Base-by-base conservation (phyloP, 352 stramenopile genomes). In the Globisporangium nagaii region DNA sequence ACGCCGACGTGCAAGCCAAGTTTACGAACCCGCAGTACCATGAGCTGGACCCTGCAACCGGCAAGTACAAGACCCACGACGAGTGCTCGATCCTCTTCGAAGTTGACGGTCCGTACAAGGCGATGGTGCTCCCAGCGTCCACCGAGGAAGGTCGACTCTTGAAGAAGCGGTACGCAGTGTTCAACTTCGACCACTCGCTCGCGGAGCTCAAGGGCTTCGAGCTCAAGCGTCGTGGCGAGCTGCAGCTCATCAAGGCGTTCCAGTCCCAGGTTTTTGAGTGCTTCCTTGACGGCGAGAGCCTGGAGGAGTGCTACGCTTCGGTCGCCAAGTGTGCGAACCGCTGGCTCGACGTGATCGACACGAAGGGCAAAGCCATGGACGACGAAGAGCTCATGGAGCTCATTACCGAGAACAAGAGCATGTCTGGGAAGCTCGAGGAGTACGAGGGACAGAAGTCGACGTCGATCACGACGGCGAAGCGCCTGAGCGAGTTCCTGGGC, bases 51-150 rank as follows among this genome's bases (percentile, higher is more conserved):
- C 43, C 55, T 1, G 62, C 57, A 8, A 79, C 74, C 11, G 86
- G 88, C 24, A 85, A 77, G 32, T 99, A 98, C 65, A 86, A 92
- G 31, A 98, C 79, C 19, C 80, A 92, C 31, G 94, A 84, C 22
- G 97, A 99, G 61, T 99, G 96, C 60, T 99, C 94, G 9, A 99
- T 99, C 63, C 97, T 98, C 57, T 99, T 99, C 63, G 97, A 99
- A 72, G 85, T 99, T 9, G 97, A 99, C 73, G 97, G 97, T 2
- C 97, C 97, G 11, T 99, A 99, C 63, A 91, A 90, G 48, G 96
- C 86, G 28, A 99, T 99, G 97, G 95, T 99, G 30, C 67, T 99
- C 15, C 97, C 97, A 8, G 93, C 97, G 17, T 98, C 93, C 32
- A 99, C 97, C 0, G 97, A 99, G 71, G 97, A 99, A 76, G 97